phyloP scores from a whole-genome alignment of 495 filamentous ascomycete species.

The Penicillium daleae region DNA sequence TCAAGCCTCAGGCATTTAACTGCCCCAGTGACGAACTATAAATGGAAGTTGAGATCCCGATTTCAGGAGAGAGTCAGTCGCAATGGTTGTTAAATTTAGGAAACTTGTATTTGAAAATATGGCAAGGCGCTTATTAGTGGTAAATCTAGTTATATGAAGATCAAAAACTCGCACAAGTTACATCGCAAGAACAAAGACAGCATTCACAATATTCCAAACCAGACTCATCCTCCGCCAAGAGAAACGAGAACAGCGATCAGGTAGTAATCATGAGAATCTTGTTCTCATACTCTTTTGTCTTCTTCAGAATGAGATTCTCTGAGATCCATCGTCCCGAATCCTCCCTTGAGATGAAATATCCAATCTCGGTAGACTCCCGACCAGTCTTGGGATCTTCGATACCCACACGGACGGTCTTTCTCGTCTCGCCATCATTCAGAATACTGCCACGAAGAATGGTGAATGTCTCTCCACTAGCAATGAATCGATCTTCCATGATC shows the following conservation, averaged over 20 bases:
- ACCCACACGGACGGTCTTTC: constrained; percentile 40
- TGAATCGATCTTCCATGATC: constrained; percentile 56
- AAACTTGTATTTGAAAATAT: too few relatives aligned
- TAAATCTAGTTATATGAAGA: too few relatives aligned
- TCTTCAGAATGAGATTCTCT: constrained; percentile 19
- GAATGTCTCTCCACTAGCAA: constrained; percentile 34
- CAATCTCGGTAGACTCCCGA: constrained; percentile 43
- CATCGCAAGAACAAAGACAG: neutral
- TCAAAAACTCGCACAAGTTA: neutral
- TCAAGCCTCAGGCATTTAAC: constrained; percentile 21
- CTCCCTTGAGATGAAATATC: constrained; percentile 44
- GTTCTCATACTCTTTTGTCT: constrained; percentile 19
- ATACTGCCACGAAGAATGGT: constrained; percentile 53
- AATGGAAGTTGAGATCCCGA: neutral
- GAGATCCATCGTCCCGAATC: constrained; percentile 25
- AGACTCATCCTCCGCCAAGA: neutral
- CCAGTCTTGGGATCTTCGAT: constrained; percentile 45
- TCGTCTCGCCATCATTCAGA: constrained; percentile 39
- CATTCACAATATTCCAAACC: neutral
- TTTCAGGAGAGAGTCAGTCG: neutral
- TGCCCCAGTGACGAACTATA: neutral
- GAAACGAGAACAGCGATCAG: neutral
- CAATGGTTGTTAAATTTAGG: too few relatives aligned
- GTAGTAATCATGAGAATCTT: constrained; percentile 26
- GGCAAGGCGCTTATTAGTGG: too few relatives aligned